A percentile compares a stretch with the other conserved stretches of the same genome.
phyloP scores from a whole-genome alignment of 441 rosid genomes.

The California macrophylla region DNA sequence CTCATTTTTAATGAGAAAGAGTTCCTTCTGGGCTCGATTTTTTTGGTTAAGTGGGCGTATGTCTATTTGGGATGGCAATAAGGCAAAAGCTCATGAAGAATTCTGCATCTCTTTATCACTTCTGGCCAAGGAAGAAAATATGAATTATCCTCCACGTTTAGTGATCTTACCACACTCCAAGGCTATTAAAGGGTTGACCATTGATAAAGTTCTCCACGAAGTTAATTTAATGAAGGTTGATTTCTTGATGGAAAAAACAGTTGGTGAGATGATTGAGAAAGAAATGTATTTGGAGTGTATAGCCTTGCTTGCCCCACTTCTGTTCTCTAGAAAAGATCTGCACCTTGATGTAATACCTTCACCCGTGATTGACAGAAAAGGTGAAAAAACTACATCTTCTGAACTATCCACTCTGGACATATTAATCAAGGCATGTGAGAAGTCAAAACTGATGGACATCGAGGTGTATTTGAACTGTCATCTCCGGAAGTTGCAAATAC shows the following conservation, averaged over 20 bases:
- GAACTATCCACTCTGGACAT: slow-evolving; percentile 71
- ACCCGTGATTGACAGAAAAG: slow-evolving; percentile 29
- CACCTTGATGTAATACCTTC: slow-evolving; percentile 37
- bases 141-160: slow-evolving; percentile 28
- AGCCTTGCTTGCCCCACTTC: slow-evolving; percentile 66
- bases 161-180: slow-evolving; percentile 64
- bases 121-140: slow-evolving; percentile 39
- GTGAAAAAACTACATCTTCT: slow-evolving; percentile 35
- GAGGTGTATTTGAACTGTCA: slow-evolving; percentile 70
- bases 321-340: slow-evolving; percentile 45
- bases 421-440: slow-evolving; percentile 65
- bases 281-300: slow-evolving; percentile 63
- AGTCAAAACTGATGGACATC: slow-evolving; percentile 42
- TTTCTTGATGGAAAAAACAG: slow-evolving; percentile 60
- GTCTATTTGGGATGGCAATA: slow-evolving; percentile 67
- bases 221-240: slow-evolving; percentile 70
- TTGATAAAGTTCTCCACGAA: slow-evolving; percentile 57
- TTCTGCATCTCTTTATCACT: slow-evolving; percentile 56
- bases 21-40: slow-evolving; percentile 72
- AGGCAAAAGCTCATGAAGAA: slow-evolving; percentile 72
- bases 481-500: slow-evolving; percentile 68
- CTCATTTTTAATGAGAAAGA: slow-evolving; percentile 33
- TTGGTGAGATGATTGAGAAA: slow-evolving; percentile 67
- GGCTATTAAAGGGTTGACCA: slow-evolving; percentile 51
- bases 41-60: slow-evolving; percentile 91